Base-by-base conservation (phyloP, 257 asterid genomes). In the Jasminum sambac region DNA sequence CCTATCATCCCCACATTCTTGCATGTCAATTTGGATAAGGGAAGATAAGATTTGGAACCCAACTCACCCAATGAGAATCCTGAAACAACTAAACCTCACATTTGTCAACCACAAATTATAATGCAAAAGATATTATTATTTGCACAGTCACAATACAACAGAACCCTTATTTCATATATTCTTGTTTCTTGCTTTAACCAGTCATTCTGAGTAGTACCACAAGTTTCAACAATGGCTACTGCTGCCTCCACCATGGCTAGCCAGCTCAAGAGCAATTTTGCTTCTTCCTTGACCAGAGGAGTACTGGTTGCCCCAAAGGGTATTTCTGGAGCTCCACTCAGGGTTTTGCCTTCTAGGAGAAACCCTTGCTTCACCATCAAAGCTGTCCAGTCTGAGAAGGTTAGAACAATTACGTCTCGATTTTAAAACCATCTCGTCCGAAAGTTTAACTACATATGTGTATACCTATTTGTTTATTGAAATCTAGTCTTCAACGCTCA, bases 381-480 rank as follows among this genome's bases (percentile, higher is more conserved):
- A 69, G 97, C 98, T 21, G 68, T 93, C 76, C 95, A 86, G 57
- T 58, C 97, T 0, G 98, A 89, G 0, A 93, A 93, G 96, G 98
- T 88, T 37, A 77, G 72, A n/a, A 24, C 25, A 3, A 26, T 13
- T 10, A 30, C 34, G 26, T 8, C 30, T 46, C 26, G 10, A 11
- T 4, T 26, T 23, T 52, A 8, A 3, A 19, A 24, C 7, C 38
- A 5, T 11, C 38, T 26, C 26, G 0, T 52, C 39, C 30, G 16
- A 69, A 9, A 36, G 13, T 52, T 64, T 21, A 5, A 0, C 3
- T 11, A 12, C 34, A 34, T 2, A 0, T n/a, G 6, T 17, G 2
- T 19, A 38, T 30, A 4, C 36, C 1, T n/a, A 13, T 34, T 14
- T 6, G 60, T 11, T 52, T 17, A 19, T 11, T 5, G 16, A 16